phyloP scores from a whole-genome alignment of 1,284 basidiomycete species.

The Trametes pubescens region DNA sequence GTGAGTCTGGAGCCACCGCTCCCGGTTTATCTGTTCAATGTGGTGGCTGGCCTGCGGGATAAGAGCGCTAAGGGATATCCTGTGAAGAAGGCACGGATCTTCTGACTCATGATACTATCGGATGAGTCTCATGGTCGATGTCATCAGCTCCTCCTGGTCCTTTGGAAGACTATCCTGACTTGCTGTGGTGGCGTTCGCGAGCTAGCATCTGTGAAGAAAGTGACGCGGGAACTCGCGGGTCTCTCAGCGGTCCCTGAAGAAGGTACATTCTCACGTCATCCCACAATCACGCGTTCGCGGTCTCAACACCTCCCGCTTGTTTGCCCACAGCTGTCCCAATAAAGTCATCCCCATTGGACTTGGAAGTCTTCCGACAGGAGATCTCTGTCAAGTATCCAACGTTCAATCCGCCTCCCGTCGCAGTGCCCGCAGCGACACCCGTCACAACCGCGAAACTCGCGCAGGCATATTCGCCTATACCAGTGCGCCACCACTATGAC shows the following conservation, averaged over 20 bases:
- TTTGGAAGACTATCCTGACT: slow-evolving; percentile 95
- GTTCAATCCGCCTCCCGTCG: slow-evolving; percentile 68
- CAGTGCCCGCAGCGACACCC: slow-evolving; percentile 46
- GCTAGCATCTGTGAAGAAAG: slow-evolving; percentile 82
- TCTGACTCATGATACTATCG: slow-evolving; percentile 30
- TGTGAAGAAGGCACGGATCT: slow-evolving; percentile 82
- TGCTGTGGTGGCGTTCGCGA: slow-evolving; percentile 95
- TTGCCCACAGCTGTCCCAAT: slow-evolving; percentile 56
- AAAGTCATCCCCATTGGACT: slow-evolving; percentile 89
- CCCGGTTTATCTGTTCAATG: slow-evolving; percentile 91
- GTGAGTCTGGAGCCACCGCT: slow-evolving; percentile 96
- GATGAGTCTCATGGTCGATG: slow-evolving; percentile 29
- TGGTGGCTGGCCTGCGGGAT: slow-evolving; percentile 91
- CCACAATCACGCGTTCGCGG: not conserved
- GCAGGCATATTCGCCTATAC: slow-evolving; percentile 91
- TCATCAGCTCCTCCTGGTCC: slow-evolving; percentile 84
- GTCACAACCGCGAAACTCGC: slow-evolving; percentile 74
- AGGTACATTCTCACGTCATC: slow-evolving; percentile 48
- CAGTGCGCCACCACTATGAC: slow-evolving; percentile 91
- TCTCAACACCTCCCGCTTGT: slow-evolving; percentile 11
- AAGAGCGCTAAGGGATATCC: slow-evolving; percentile 96
- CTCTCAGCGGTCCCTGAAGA: slow-evolving; percentile 71
- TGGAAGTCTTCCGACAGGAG: slow-evolving; percentile 87
- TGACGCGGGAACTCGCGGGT: slow-evolving; percentile 85
- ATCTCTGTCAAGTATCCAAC: slow-evolving; percentile 95